Conservation (phyloP, 192 early-diverging fungal genomes). For the Phlyctochytrium arcticum region DNA sequence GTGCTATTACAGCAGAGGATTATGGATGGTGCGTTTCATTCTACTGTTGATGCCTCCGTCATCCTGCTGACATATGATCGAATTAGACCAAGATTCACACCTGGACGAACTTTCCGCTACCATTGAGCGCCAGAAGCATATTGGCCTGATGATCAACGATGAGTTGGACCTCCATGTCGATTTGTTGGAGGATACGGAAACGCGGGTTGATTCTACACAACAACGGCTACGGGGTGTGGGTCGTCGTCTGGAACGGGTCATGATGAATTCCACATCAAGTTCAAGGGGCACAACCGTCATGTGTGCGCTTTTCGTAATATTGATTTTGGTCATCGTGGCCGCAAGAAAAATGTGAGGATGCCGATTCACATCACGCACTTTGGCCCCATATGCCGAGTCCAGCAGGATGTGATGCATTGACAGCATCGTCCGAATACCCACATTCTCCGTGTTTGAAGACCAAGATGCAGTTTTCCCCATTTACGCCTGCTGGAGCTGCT, state of each 20-base stretch:
- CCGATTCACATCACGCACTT: too few species aligned
- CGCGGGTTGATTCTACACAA: conserved; percentile 55
- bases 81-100: conserved; percentile 70
- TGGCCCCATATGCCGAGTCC: too few species aligned
- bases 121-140: conserved; percentile 62
- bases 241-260: conserved; percentile 46
- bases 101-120: conserved; percentile 60
- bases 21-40: conserved; percentile 50
- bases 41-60: neutral
- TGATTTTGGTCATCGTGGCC: conserved; percentile 25
- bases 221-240: conserved; percentile 42
- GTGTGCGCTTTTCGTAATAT: conserved; percentile 13
- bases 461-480: too few species aligned
- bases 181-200: conserved; percentile 69
- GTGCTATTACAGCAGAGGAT: conserved; percentile 62
- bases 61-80: neutral
- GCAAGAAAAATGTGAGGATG: conserved; percentile 20
- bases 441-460: too few species aligned
- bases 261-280: conserved; percentile 14
- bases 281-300: conserved; percentile 19
- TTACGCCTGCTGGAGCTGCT: too few species aligned
- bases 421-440: too few species aligned
- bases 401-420: too few species aligned
- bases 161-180: conserved; percentile 69
- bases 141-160: conserved; percentile 69